Conservation (phyloP, 192 early-diverging fungal species). For the Entomortierella beljakovae region DNA sequence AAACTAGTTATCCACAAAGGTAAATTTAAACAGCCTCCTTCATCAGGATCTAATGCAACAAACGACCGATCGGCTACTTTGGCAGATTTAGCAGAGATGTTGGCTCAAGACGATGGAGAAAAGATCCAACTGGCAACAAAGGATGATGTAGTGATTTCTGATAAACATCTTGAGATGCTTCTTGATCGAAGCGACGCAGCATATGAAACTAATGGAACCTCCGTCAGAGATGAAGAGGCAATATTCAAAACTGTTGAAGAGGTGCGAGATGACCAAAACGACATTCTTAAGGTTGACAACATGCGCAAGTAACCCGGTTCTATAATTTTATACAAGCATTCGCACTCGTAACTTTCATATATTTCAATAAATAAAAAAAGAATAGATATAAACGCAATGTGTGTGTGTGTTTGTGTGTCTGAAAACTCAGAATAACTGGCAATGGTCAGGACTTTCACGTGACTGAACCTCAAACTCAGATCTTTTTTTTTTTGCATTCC, state of each 20-base stretch:
- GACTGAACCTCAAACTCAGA: too few relatives aligned
- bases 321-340: too few relatives aligned
- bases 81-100: constrained; percentile 78
- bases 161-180: constrained; percentile 65
- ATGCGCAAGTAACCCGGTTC: constrained; percentile 33
- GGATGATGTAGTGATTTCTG: constrained; percentile 68
- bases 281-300: constrained; percentile 50
- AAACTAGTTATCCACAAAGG: constrained; percentile 96
- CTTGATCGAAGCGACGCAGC: constrained; percentile 65
- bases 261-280: constrained; percentile 62
- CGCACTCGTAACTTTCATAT: neutral
- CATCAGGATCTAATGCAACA: constrained; percentile 3
- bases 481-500: too few relatives aligned
- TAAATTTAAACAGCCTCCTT: constrained; percentile 73
- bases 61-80: constrained; percentile 60
- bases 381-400: too few relatives aligned
- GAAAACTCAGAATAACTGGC: neutral
- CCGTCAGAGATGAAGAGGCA: constrained; percentile 21
- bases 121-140: constrained; percentile 66
- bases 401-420: neutral
- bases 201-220: constrained; percentile 35
- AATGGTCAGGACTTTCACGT: neutral
- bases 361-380: neutral
- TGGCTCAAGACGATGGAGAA: constrained; percentile 79
- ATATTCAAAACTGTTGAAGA: constrained; percentile 63